phyloP scores from a whole-genome alignment of 2,329 filamentous ascomycete species.

The Penicillium sp. region DNA sequence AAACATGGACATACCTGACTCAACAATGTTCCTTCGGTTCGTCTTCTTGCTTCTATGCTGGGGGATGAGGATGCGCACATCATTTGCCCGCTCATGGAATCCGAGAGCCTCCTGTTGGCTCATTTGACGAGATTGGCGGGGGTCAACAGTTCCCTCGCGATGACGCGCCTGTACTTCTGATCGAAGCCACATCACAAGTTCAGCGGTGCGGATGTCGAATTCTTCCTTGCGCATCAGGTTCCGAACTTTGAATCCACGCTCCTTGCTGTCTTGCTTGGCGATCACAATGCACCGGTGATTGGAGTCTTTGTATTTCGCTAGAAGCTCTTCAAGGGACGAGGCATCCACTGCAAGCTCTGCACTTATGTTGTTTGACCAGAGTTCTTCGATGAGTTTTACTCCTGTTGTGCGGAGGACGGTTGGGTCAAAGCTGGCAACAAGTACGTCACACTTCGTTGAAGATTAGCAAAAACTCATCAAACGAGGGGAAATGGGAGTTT shows the following conservation, averaged over 20 bases:
- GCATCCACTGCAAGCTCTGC: constrained; percentile 83
- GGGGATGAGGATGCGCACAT: constrained; percentile 80
- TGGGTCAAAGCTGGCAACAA: constrained; percentile 83
- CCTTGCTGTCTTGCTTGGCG: constrained; percentile 66
- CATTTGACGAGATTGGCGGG: constrained; percentile 39
- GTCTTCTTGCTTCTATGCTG: constrained; percentile 87
- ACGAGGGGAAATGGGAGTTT: not conserved
- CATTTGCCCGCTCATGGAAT: constrained; percentile 55
- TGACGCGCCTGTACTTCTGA: constrained; percentile 75
- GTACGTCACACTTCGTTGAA: constrained; percentile 68
- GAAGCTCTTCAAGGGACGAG: constrained; percentile 72
- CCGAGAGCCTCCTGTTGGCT: constrained; percentile 40
- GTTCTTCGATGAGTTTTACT: constrained; percentile 69
- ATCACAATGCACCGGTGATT: constrained; percentile 87
- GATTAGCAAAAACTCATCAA: constrained; percentile 6
- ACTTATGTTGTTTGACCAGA: constrained; percentile 82
- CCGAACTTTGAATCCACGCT: constrained; percentile 68
- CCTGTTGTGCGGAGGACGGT: constrained; percentile 71
- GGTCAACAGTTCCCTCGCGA: constrained; percentile 49
- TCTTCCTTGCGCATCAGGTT: constrained; percentile 77
- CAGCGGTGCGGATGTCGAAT: constrained; percentile 68
- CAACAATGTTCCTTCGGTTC: constrained; percentile 81
- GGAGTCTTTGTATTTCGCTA: constrained; percentile 63
- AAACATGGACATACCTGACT: constrained; percentile 65
- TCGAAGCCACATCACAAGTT: constrained; percentile 77